A percentile compares a stretch with the other conserved stretches of the same genome.
Evolutionary conservation across 805 yeast species (phyloP).

Genomic region (Dipodascopsis tothii): DNA sequence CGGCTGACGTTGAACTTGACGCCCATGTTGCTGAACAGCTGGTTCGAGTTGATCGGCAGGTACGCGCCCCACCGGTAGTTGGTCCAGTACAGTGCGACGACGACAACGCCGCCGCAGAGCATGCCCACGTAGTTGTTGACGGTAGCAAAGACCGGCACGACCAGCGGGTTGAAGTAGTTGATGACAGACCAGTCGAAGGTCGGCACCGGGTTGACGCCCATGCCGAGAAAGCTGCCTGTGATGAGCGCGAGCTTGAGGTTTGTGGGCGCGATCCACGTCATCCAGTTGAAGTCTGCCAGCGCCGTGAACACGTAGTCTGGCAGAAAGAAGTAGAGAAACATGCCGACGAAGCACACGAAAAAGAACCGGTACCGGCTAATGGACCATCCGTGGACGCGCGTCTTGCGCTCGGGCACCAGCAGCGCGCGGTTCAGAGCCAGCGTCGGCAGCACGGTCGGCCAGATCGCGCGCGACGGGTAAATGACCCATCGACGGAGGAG

Average conservation of each 20-base stretch:
- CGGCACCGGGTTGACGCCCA: conserved; percentile 40
- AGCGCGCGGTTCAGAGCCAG: conserved; percentile 50
- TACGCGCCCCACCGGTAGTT: conserved; percentile 34
- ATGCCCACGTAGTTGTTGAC: conserved; percentile 30
- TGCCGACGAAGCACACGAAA: conserved; percentile 33
- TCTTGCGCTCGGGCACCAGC: conserved; percentile 29
- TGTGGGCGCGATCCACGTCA: conserved; percentile 31
- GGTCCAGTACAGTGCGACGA: conserved; percentile 38
- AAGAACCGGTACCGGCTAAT: conserved; percentile 46
- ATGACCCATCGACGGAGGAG: conserved; percentile 49
- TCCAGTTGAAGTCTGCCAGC: conserved; percentile 56
- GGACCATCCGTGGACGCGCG: conserved; percentile 50
- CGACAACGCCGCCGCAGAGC: conserved; percentile 25
- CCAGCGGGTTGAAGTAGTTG: conserved; percentile 46
- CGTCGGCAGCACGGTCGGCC: conserved; percentile 60
- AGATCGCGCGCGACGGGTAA: conserved; percentile 51
- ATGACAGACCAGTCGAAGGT: conserved; percentile 48
- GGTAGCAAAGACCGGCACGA: conserved; percentile 57
- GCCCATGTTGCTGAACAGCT: conserved; percentile 47
- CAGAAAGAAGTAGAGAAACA: conserved; percentile 56
- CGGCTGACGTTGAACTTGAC: conserved; percentile 40
- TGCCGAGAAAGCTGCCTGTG: conserved; percentile 48
- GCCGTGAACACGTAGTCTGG: conserved; percentile 60
- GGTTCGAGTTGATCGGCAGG: conserved; percentile 43
- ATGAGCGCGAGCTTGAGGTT: conserved; percentile 47